Base-by-base conservation (phyloP, 1,139 yeast genomes). In the Hansenula lynferdii region DNA sequence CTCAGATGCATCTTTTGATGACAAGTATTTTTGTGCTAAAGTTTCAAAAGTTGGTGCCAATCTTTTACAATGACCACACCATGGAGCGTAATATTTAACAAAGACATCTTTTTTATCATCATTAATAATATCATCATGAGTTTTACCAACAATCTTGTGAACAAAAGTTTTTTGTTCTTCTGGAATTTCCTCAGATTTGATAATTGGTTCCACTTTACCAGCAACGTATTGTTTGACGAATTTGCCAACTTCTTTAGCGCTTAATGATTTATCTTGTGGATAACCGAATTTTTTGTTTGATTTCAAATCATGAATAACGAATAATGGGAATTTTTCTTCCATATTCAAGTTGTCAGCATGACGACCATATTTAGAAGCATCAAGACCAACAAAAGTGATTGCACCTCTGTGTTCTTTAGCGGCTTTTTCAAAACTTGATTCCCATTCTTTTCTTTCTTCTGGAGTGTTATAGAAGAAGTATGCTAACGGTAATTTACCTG, bases 41-140 rank as follows among this genome's bases (percentile, higher is more conserved):
- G 87, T 94, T 60, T 85, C 96, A 72, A 83, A 92, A 44, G 71
- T 73, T 59, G 98, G 98, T 42, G 96, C 96, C 65, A 90, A 75
- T 66, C 77, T 86, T 76, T 90, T 90, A 76, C 98, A 90, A 74
- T 90, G 97, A 37, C 97, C 97, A 72, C 98, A 90, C 98, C 98
- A 92, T 67, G 96, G 96, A 41, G 98, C 98, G 60, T 86, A 92
- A 69, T 85, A 90, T 71, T 90, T 87, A 51, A 92, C 90, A 51
- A 92, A 70, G 38, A 92, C 90, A 62, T 92, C 97, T 72, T 86
- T 87, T 42, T 73, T 62, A 37, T 70, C 67, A 58, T 89, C 90
- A 28, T 70, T 67, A 44, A 86, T 74, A 47, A 86, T 67, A 26
- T 75, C 76, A 35, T 82, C 81, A 65, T 86, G 92, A 61, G 81